Base-by-base conservation (phyloP, 495 filamentous ascomycete species). In the Tirmania nivea region DNA sequence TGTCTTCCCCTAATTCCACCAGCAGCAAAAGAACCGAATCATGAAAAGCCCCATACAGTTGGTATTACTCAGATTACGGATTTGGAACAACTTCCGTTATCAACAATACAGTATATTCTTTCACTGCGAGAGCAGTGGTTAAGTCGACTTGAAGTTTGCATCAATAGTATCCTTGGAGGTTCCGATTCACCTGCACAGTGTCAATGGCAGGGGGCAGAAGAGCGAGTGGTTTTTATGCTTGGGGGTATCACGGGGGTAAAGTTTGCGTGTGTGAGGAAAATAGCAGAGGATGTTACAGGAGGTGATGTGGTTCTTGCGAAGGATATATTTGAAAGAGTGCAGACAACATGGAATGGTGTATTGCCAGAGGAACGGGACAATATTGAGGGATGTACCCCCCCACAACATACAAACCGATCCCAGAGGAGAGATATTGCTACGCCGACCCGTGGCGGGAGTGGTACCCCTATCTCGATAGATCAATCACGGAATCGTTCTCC, bases 121-220 rank as follows among this genome's bases (percentile, higher is more conserved):
- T 45, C 39, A 14, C 17, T 45, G 39, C 12, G 39, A 19, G 39
- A 45, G 39, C 12, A 45, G 17, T 45, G 39, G 39, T 19, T 45
- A 14, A 45, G 3, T 14, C 12, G 39, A 8, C 39, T 45, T 14
- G 39, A 19, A 14, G 12, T 45, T 14, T 45, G 39, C 39, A 31
- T 31, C 25, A 75, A 69, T 72, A 72, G 70, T 74, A 65, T 75
- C 69, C 71, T 72, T 66, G 52, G 62, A 54, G 51, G 65, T 65
- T 59, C 58, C 65, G 65, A 66, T 67, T 62, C 59, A 55, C 51
- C 56, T 45, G 52, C 35, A 51, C 48, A 53, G 20, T 34, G 31
- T 54, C 48, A 54, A 64, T 56, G 61, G 64, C 64, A 51, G 59
- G 59, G 49, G 36, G 42, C 21, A 39, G 52, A 54, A n/a, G 48